Evolutionary conservation across 352 stramenopile genomes (phyloP), one percentile per base, ranked within the genome.

Genomic region (Discostella stelligera): DNA sequence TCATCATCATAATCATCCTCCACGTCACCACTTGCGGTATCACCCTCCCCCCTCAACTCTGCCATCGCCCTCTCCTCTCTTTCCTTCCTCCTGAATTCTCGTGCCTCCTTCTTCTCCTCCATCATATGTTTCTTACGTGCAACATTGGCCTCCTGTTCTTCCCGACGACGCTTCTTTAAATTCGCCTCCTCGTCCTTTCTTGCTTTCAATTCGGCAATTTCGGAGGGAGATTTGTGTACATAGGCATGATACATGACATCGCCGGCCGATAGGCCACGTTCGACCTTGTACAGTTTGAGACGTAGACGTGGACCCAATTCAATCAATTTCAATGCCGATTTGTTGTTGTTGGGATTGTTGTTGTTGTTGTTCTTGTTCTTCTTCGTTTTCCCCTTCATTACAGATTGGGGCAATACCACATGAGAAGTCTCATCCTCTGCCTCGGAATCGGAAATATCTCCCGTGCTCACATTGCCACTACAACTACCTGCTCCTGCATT

Each of bases 171-270:
- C 49, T 88, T 83, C 66, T 93, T 93, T 23, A 89, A 55, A 10
- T 32, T 8, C 18, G 67, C 70, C 71, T 89, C 84, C 20, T 68
- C 41, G 37, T 89, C 80, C 16, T 84, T 83, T 23, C 78, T 79
- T 32, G 77, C 65, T 67, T 89, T 86, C 54, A 91, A 73, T 63
- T 71, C 77, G 27, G 82, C 87, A n/a, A 80, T 73, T 50, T 93
- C 85, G 53, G 88, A 68, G 2, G 83, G 66, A 58, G 79, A 83
- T 59, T 91, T 93, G 10, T 86, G 59, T 5, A 90, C 71, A 56
- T 87, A 98, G 21, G 95, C 94, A 89, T 99, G 96, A 86, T 98
- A 99, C 70, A 99, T 91, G 49, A 99, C 95, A 83, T 99, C 97
- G 49, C 97, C 96, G 37, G 95, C 92, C 64, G 94, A 97, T 44